Evolutionary conservation across 2,329 filamentous ascomycete species (phyloP), one percentile per base, ranked within the genome.

Genomic region (Delphinella strobiligena): DNA sequence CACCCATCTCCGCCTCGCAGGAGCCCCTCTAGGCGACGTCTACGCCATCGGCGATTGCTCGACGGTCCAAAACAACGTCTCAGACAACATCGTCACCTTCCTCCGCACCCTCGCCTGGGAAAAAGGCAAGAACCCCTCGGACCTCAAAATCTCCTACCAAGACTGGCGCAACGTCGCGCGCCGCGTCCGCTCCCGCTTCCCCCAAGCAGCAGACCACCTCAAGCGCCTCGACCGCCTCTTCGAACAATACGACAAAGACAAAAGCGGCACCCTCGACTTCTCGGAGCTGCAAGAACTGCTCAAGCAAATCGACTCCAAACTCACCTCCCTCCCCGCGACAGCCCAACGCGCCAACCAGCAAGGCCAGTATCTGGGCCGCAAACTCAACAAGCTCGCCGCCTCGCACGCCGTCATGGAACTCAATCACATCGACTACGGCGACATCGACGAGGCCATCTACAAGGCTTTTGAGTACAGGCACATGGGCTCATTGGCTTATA

Each of bases 291-390:
- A 80, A 48, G 85, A 93, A 59, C 75, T 98, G 10, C 74, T 98
- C 8, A 75, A 78, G 51, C 85, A 96, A 59, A 96, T 98, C 51
- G 93, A 98, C 63, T 80, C 71, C 58, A 96, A 95, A 62, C 75
- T 98, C 18, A 98, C 91, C 1, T 93, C 84, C 19, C 71, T 98
- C 2, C 91, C 91, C 0, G 91, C 93, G 2, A 98, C 91, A 0
- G 91, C 93, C 1, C 91, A 98, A 62, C 82, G 91, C 45, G 91
- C 91, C 11, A 86, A 98, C 55, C 91, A 98, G 61, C 91, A 98
- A 62, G 91, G 91, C 19, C 71, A 82, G 47, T 98, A 98, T 59
- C 78, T 98, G 0, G 91, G 82, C 4, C 78, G 82, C 45, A 98
- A 98, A 62, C 81, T 98, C 65, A 95, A 93, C 66, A 89, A 88